Percentiles rank a stretch among this genome's conserved stretches.
Conservation (phyloP, 2,329 filamentous ascomycete genomes). For the Endothia cerciana region DNA sequence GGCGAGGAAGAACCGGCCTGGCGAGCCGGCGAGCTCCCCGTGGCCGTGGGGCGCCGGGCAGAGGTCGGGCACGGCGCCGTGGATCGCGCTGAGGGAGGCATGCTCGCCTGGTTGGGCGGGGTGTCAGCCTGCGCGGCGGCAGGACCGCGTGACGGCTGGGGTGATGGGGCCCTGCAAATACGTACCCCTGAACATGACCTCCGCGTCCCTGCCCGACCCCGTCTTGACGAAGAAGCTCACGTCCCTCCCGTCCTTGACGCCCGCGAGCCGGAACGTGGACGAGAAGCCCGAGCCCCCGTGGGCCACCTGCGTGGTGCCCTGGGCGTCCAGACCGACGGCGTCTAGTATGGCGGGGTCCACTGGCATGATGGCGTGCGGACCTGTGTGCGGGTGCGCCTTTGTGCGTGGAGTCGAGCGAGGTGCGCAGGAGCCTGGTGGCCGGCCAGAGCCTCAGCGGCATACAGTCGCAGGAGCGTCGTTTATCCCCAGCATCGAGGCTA, state of each 20-base stretch:
- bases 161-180: no score
- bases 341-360: constrained; percentile 67
- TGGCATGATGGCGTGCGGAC: constrained; percentile 20
- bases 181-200: constrained; percentile 69
- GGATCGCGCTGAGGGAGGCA: constrained; percentile 81
- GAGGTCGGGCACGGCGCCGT: constrained; percentile 70
- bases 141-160: no score
- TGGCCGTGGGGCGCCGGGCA: constrained; percentile 77
- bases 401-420: no score
- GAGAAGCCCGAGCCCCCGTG: constrained; percentile 72
- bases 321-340: constrained; percentile 62
- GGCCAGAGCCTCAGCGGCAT: no score
- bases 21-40: constrained; percentile 61
- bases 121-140: constrained; percentile 36
- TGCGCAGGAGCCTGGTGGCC: no score
- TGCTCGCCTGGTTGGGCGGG: constrained; percentile 68
- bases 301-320: constrained; percentile 57
- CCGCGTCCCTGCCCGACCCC: constrained; percentile 60
- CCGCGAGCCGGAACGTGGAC: constrained; percentile 56
- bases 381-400: background rate
- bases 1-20: constrained; percentile 60
- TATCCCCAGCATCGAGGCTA: no score
- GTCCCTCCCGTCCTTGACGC: constrained; percentile 31
- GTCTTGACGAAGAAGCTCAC: constrained; percentile 74
- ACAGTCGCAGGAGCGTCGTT: no score